Evolutionary conservation across 306 rosid species (phyloP), one percentile per base, ranked within the genome.

Genomic region (Gillenia trifoliata): DNA sequence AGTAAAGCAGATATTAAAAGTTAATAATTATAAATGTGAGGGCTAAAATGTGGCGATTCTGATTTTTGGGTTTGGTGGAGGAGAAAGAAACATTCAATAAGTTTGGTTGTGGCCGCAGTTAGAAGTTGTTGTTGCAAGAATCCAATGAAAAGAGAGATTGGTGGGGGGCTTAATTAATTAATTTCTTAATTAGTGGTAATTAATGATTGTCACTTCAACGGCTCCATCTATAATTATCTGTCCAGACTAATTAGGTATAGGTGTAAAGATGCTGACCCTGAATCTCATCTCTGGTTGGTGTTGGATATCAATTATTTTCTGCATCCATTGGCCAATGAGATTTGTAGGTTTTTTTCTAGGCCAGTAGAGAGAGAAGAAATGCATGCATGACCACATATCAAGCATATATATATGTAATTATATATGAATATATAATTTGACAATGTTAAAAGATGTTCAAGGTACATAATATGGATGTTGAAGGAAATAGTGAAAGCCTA

Each of bases 31-130:
- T 30, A 45, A 41, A 30, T 62, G 68, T 73, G 70, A 62, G 70
- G 62, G 29, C 49, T 22, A 23, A 47, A 63, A 5, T 62, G 61
- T 63, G 70, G 16, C 1, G 50, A 4, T 61, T 31, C 12, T 45
- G 19, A 50, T 64, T 50, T 45, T 16, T 4, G 55, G 45, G 78
- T 25, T 68, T 68, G 73, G 73, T 68, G 60, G 29, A 22, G 59
- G 60, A 25, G 73, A 68, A 40, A 3, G 3, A 13, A 56, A 56
- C 52, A 25, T 3, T 28, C 63, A 61, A 16, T 8, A 30, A 62
- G 68, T 64, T 9, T 6, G 45, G 26, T 11, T 57, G 76, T 72
- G 76, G 76, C 57, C 40, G 57, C 57, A 20, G 40, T 40, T 26
- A 3, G 43, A 19, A 72, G 67, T 55, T 33, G 34, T 13, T 13